A percentile compares a stretch with the other conserved stretches of the same genome.
These are phyloP conservation scores for Solanum pennellii DNA, from an alignment of 257 asterid genomes.

Conservation along the genomic window DNA sequence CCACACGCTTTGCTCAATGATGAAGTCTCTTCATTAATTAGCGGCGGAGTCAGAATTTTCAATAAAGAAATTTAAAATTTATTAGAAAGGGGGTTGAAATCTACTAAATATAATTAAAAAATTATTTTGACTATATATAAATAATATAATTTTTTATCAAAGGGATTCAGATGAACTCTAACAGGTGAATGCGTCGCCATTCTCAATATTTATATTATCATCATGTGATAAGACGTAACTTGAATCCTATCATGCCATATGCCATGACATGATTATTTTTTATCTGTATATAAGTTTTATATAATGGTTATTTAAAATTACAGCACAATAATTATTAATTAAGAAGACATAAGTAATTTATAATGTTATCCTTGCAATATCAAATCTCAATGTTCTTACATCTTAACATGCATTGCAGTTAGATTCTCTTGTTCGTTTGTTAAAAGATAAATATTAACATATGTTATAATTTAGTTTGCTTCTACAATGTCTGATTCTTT, in stretches of 20 bases:
- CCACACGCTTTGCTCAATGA: background rate
- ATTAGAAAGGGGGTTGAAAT: fast-evolving
- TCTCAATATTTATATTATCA: background rate
- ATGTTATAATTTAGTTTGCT: background rate
- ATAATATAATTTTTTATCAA: too few relatives aligned
- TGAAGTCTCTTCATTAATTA: background rate
- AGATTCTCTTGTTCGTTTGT: background rate
- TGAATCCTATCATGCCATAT: background rate
- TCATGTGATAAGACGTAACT: background rate
- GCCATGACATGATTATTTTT: background rate
- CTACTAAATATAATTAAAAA: too few relatives aligned
- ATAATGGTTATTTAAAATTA: background rate
- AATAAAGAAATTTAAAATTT: too few relatives aligned
- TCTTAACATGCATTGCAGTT: background rate
- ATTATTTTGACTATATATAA: too few relatives aligned
- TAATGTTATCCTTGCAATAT: background rate
- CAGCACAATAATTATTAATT: background rate
- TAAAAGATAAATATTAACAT: too few relatives aligned
- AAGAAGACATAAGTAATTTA: background rate
- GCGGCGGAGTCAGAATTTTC: too few relatives aligned
- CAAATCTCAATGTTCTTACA: background rate
- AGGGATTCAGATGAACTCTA: too few relatives aligned
- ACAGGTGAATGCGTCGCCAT: fast-evolving
- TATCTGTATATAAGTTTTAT: background rate
- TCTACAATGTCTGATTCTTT: too few relatives aligned